Evolutionary conservation across 2,329 filamentous ascomycete genomes (phyloP).

Genomic region (Diaporthe sp.): DNA sequence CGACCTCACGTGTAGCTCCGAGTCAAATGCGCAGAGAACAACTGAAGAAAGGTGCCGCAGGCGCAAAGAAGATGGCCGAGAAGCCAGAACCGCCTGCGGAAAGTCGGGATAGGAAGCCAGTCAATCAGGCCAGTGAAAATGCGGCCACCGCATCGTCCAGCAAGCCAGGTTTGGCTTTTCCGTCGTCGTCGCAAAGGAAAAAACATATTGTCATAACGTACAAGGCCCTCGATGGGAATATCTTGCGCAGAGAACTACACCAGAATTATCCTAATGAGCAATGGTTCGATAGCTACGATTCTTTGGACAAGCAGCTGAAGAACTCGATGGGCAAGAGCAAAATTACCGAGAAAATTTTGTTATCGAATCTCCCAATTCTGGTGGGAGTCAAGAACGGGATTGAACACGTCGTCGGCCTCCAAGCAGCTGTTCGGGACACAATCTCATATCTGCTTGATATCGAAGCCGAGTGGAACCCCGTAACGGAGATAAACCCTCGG

Average conservation of each 20-base stretch:
- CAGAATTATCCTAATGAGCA: not conserved
- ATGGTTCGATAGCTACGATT: conserved; percentile 16
- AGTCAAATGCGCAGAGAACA: not conserved
- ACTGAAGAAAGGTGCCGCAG: no score
- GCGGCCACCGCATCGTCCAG: not conserved
- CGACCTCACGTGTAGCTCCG: not conserved
- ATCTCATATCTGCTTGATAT: conserved; percentile 5
- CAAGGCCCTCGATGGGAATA: not conserved
- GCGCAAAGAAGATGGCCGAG: no score
- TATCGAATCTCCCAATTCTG: not conserved
- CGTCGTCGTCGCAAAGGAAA: no score
- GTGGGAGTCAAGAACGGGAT: not conserved
- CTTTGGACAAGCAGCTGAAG: not conserved
- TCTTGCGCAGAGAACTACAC: not conserved
- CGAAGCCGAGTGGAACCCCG: not conserved
- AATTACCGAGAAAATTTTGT: accelerated
- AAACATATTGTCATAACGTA: no score
- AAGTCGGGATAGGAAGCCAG: no score
- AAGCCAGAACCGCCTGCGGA: no score
- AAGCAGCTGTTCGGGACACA: not conserved
- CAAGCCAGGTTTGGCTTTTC: not conserved
- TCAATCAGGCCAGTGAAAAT: not conserved
- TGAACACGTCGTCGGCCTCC: not conserved
- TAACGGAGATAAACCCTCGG: not conserved
- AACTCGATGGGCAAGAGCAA: not conserved